Evolutionary conservation across 495 filamentous ascomycete species (phyloP).

Genomic region (Tuber borchii): DNA sequence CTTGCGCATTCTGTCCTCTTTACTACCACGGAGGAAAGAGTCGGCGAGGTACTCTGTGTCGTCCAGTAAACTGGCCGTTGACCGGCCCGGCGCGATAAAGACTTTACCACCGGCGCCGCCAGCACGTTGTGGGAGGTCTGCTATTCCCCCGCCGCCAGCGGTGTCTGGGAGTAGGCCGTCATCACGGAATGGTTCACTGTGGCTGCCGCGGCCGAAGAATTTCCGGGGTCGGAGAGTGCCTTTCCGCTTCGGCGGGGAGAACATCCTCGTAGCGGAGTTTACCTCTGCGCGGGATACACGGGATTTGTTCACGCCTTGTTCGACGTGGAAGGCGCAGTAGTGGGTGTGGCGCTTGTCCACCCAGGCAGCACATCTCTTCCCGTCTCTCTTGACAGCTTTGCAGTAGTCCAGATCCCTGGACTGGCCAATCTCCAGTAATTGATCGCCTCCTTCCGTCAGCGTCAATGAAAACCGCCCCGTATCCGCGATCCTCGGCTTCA

Average conservation of each 20-base stretch:
- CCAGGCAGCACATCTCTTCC: constrained; percentile 72
- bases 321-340: constrained; percentile 88
- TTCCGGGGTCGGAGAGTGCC: constrained; percentile 50
- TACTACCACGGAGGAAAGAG: constrained; percentile 48
- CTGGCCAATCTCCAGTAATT: constrained; percentile 78
- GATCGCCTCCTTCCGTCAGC: constrained; percentile 76
- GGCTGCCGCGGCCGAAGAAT: constrained; percentile 45
- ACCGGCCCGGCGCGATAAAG: constrained; percentile 44
- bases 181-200: constrained; percentile 25
- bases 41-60: constrained; percentile 56
- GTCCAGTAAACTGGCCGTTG: constrained; percentile 62
- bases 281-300: constrained; percentile 71
- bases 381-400: constrained; percentile 75
- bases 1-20: constrained; percentile 61
- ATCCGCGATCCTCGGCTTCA: constrained; percentile 70
- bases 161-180: constrained; percentile 33
- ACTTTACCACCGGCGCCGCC: constrained; percentile 41
- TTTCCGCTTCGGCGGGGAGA: constrained; percentile 40
- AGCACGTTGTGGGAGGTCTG: constrained; percentile 36
- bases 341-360: constrained; percentile 80
- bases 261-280: constrained; percentile 53
- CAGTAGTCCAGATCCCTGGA: constrained; percentile 85
- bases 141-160: constrained; percentile 14
- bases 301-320: constrained; percentile 65
- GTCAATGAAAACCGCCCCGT: constrained; percentile 77